Percentiles rank a stretch among this genome's conserved stretches.
Conservation (phyloP, 2,329 filamentous ascomycete species). For the Cephalotrichum gorgonifer region DNA sequence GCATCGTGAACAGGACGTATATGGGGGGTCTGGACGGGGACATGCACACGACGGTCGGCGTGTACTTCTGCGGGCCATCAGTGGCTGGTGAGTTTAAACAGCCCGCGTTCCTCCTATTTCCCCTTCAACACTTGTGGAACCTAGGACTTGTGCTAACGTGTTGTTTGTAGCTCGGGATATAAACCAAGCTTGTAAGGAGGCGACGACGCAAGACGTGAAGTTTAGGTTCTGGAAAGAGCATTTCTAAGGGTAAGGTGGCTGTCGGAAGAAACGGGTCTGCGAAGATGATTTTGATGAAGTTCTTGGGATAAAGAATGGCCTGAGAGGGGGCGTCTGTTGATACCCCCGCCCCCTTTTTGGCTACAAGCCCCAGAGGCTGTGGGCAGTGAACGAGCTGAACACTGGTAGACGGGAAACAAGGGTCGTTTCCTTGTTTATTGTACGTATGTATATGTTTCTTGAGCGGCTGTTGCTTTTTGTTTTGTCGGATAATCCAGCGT, state of each 20-base stretch:
- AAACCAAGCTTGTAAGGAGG: slow-evolving; percentile 67
- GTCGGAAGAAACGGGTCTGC: background rate
- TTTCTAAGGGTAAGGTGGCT: slow-evolving; percentile 33
- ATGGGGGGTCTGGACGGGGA: slow-evolving; percentile 61
- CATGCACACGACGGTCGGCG: slow-evolving; percentile 48
- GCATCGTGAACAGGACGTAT: slow-evolving; percentile 67
- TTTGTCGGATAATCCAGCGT: no score
- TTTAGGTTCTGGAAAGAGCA: slow-evolving; percentile 99
- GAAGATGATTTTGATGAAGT: background rate
- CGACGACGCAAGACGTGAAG: slow-evolving; percentile 66
- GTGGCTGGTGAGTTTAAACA: slow-evolving; percentile 7
- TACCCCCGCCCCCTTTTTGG: no score
- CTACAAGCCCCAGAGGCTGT: no score
- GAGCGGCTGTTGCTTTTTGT: no score
- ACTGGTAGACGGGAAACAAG: no score
- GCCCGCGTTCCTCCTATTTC: slow-evolving; percentile 17
- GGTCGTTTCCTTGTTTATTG: no score
- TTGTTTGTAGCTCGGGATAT: slow-evolving; percentile 57
- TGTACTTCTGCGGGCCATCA: slow-evolving; percentile 11
- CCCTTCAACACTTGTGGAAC: background rate
- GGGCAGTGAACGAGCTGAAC: no score
- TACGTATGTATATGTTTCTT: no score
- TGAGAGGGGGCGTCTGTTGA: no score
- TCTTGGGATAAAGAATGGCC: background rate
- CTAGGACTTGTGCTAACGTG: slow-evolving; percentile 19